Evolutionary conservation across 768 basidiomycete genomes (phyloP).

Genomic region (Amanita inopinata): DNA sequence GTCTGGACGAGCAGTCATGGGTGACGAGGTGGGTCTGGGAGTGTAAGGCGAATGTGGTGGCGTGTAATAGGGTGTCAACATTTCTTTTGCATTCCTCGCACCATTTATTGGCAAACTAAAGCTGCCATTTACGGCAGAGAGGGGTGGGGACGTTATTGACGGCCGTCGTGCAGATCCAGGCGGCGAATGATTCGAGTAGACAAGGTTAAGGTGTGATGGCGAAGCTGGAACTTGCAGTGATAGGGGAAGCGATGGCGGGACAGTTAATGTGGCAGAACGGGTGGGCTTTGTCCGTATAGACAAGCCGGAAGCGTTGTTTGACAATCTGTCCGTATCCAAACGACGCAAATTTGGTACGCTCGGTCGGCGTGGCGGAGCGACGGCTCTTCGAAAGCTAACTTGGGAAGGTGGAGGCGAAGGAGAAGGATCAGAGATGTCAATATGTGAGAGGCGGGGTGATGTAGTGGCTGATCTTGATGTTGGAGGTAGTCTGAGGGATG

Average conservation of each 20-base stretch:
- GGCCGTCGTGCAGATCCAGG: conserved; percentile 38
- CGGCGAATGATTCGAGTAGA: conserved; percentile 50
- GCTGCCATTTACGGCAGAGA: not conserved
- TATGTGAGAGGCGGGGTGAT: conserved; percentile 8
- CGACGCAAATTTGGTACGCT: conserved; percentile 53
- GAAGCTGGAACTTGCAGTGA: conserved; percentile 32
- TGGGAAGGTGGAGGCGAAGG: conserved; percentile 65
- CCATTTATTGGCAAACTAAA: not conserved
- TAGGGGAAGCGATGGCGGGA: conserved; percentile 35
- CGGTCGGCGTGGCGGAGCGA: conserved; percentile 44
- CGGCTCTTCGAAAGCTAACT: conserved; percentile 38
- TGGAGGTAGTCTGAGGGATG: conserved; percentile 14
- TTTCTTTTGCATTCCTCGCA: conserved; percentile 22
- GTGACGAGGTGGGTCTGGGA: conserved; percentile 47
- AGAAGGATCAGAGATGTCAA: conserved; percentile 31
- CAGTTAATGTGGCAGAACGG: conserved; percentile 48
- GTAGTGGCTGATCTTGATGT: conserved; percentile 11
- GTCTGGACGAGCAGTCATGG: conserved; percentile 56
- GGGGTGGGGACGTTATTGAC: conserved; percentile 1
- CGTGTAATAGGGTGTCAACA: conserved; percentile 43
- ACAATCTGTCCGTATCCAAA: too few relatives aligned
- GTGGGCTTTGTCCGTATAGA: conserved; percentile 50
- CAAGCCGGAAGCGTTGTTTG: conserved; percentile 48
- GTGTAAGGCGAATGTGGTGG: conserved; percentile 45
- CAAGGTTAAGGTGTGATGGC: conserved; percentile 51